Base-by-base conservation (phyloP, 176 grass and related monocot genomes). In the Themeda triandra region DNA sequence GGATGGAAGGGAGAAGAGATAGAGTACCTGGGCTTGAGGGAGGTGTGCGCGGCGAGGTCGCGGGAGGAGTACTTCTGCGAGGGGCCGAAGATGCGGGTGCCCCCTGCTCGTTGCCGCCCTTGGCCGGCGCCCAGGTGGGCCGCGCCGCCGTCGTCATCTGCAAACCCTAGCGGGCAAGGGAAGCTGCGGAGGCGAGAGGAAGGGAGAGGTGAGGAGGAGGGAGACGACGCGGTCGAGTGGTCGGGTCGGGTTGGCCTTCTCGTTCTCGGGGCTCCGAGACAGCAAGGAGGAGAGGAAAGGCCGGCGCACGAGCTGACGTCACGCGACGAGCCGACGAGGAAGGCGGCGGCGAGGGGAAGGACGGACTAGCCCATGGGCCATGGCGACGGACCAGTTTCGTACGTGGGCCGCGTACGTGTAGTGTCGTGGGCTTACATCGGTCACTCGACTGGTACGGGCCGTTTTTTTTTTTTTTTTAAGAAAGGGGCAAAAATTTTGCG, bases 61-160 rank as follows among this genome's bases (percentile, higher is more conserved):
- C 93, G 89, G 63, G 93, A 98, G 63, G 96, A 99, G 81, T 87
- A 95, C 77, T 99, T 94, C 51, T 79, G 66, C 6, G 96, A 99
- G 25, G 96, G 96, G 0, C 96, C 96, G 68, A 99, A 96, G 91
- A 99, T 96, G 64, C 93, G 85, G 3, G 93, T 96, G 29, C 96
- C 96, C 0, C 96, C 81, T 99, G 96, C 86, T 99, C 96, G 88
- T 99, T 95, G 9, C 96, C 93, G 19, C 96, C 96, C 87, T 99
- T 99, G 19, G 96, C 96, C 40, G 96, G 96, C 2, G 96, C 93
- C 96, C 96, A 98, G 29, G 96, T 98, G n/a, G 96, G 96, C 21
- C 96, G 89, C 62, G 96, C 96, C 35, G 96, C 96, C 59, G 96
- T 96, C 60, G 96, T 96, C 96, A 99, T 99, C 73, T 49, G 56